Conservation (phyloP, 2,329 filamentous ascomycete genomes). For the Chrysoporthe puriensis region DNA sequence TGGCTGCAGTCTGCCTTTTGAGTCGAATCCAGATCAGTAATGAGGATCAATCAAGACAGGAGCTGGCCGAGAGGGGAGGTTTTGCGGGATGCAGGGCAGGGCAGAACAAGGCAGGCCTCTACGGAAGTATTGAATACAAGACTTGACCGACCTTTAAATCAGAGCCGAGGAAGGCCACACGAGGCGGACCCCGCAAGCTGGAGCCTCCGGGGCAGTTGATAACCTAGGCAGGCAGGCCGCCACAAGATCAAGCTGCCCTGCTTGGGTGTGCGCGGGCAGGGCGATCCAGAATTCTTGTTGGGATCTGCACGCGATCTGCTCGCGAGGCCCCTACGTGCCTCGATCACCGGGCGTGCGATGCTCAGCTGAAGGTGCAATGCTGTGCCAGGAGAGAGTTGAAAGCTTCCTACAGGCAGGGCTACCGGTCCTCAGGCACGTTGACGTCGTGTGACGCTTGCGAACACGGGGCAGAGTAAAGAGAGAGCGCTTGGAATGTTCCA, state of each 20-base stretch:
- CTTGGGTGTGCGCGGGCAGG: slow-evolving; percentile 11
- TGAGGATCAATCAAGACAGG: neutral
- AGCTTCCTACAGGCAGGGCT: neutral
- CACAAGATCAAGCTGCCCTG: slow-evolving; percentile 23
- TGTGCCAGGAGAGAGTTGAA: neutral
- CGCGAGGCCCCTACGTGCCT: slow-evolving; percentile 13
- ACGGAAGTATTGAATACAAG: neutral
- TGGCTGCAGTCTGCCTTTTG: slow-evolving; percentile 41
- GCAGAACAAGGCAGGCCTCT: slow-evolving; percentile 1
- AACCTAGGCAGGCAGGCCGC: slow-evolving; percentile 12
- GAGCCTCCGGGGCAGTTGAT: slow-evolving; percentile 19
- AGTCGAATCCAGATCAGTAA: slow-evolving; percentile 9
- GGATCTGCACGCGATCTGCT: slow-evolving; percentile 22
- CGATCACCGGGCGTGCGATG: slow-evolving; percentile 10
- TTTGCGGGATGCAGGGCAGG: neutral
- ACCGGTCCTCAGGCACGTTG: slow-evolving; percentile 10
- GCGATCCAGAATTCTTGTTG: slow-evolving; percentile 26
- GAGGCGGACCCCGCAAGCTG: slow-evolving; percentile 19
- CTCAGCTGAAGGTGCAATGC: neutral
- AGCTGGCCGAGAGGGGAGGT: slow-evolving; percentile 1
- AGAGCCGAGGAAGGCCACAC: neutral
- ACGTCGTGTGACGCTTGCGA: slow-evolving; percentile 13
- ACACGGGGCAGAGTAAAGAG: neutral
- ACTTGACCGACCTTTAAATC: slow-evolving; percentile 13
- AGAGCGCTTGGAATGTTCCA: slow-evolving; percentile 5